Base-by-base conservation (phyloP, 1,139 yeast genomes). In the Debaryomyces udenii region DNA sequence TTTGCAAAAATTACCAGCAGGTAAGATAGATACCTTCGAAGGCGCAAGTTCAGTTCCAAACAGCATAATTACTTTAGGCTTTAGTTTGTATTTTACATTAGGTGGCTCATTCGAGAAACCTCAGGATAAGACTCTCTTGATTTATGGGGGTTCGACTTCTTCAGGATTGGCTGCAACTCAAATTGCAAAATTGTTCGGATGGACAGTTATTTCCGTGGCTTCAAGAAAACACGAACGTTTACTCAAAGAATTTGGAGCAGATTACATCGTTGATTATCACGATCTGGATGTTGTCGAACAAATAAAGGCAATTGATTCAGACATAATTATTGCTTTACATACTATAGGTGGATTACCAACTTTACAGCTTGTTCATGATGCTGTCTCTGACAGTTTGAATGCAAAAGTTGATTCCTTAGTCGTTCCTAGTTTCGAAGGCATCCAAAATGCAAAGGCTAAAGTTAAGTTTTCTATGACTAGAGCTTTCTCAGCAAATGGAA, bases 61-160 rank as follows among this genome's bases (percentile, higher is more conserved):
- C n/a, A 18, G 32, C 3, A 4, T 32, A 22, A 17, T 38, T 11
- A 38, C 38, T 11, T 4, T 33, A 3, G 37, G 37, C 6, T 4
- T 32, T 26, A 32, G 41, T 33, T 18, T 38, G 16, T 38, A 22
- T n/a, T 11, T 22, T 14, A 26, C 41, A 9, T 27, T 38, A 4
- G 38, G 41, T 7, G 37, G 41, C 4, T 32, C 38, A 9, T 32
- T 38, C 33, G 41, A 38, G n/a, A 17, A 14, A 9, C 26, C 26
- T 17, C 41, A 38, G 26, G 34, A 31, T 36, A 57, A 64, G 42
- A 49, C 50, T 30, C 52, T 73, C 35, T 56, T 79, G 32, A 64
- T 80, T 31, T 80, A 82, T 77, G 85, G 86, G 48, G 82, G 78
- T 37, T 65, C 81, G n/a, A 64, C 78, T 9, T 65, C 79, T 6